Conservation (phyloP, 352 stramenopile genomes). For the Pythium aphanidermatum region DNA sequence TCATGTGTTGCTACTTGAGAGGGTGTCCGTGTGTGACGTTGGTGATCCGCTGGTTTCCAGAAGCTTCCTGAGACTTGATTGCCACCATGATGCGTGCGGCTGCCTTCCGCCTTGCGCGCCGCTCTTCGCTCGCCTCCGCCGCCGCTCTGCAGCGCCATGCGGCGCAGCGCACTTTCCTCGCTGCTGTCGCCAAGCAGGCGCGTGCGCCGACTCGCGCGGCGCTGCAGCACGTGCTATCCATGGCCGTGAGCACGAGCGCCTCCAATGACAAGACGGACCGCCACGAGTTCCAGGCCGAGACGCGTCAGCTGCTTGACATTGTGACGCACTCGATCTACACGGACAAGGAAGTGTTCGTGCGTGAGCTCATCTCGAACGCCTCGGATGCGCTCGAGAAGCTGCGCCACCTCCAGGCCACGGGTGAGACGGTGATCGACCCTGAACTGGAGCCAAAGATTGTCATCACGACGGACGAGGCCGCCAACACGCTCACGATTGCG, state of each 20-base stretch:
- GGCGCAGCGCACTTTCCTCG: slow-evolving; percentile 8
- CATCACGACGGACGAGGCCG: slow-evolving; percentile 94
- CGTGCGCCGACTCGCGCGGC: slow-evolving; percentile 6
- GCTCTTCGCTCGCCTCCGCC: slow-evolving; percentile 11
- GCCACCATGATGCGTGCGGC: slow-evolving; percentile 45
- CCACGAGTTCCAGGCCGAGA: slow-evolving; percentile 95
- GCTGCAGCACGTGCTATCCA: slow-evolving; percentile 13
- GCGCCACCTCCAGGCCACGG: slow-evolving; percentile 88
- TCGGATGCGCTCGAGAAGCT: slow-evolving; percentile 99
- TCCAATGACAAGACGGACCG: slow-evolving; percentile 31
- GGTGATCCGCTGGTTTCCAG: slow-evolving; percentile 17
- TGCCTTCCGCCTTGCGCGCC: slow-evolving; percentile 35
- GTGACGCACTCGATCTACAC: slow-evolving; percentile 99
- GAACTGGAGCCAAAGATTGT: slow-evolving; percentile 94
- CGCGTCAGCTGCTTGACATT: slow-evolving; percentile 94
- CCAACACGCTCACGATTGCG: slow-evolving; percentile 95
- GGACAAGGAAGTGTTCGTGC: slow-evolving; percentile 99
- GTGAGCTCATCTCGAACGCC: slow-evolving; percentile 98
- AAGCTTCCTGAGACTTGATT: slow-evolving; percentile 17
- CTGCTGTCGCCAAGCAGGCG: too few species aligned
- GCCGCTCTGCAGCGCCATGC: slow-evolving; percentile 1
- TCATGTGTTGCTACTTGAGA: slow-evolving; percentile 3
- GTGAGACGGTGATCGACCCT: slow-evolving; percentile 56
- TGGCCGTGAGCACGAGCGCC: slow-evolving; percentile 14
- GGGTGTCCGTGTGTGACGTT: slow-evolving; percentile 2